These are phyloP conservation scores for Candida frijolesensis DNA, from an alignment of 1,139 yeast genomes.

Conservation along the genomic window DNA sequence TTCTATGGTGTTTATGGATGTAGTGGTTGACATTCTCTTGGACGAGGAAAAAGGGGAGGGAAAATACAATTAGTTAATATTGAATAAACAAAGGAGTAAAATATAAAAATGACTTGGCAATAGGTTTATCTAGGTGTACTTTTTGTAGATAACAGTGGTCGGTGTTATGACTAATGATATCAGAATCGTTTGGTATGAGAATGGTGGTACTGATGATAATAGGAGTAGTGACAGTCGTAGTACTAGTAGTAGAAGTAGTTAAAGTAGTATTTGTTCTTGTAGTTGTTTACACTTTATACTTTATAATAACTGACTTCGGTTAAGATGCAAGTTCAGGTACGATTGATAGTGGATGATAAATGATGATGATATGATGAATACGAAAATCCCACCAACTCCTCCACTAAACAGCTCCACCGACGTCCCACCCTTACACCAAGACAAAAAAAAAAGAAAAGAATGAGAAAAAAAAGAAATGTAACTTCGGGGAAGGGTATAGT, in stretches of 20 bases:
- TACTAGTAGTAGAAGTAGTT: background rate
- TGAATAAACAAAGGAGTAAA: background rate
- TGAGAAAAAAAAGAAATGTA: too few species aligned
- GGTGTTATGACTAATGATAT: background rate
- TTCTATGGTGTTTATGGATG: slow-evolving; percentile 3
- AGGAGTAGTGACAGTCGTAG: too few species aligned
- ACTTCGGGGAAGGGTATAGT: background rate
- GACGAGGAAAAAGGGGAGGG: background rate
- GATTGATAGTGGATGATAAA: background rate
- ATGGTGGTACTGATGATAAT: background rate
- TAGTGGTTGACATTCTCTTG: slow-evolving; percentile 5
- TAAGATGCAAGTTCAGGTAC: background rate
- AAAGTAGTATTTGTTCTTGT: background rate
- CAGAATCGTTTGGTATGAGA: background rate
- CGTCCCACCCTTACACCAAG: too few species aligned
- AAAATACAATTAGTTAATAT: background rate
- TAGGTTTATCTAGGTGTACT: background rate
- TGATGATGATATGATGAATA: background rate
- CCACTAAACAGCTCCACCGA: background rate
- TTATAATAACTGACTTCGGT: background rate
- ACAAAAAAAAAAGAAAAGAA: too few species aligned
- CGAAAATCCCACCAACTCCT: background rate
- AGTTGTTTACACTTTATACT: background rate
- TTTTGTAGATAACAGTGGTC: background rate
- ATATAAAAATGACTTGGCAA: background rate